Base-by-base conservation (phyloP, 2,329 filamentous ascomycete genomes). In the Alternaria angustiovoidea region DNA sequence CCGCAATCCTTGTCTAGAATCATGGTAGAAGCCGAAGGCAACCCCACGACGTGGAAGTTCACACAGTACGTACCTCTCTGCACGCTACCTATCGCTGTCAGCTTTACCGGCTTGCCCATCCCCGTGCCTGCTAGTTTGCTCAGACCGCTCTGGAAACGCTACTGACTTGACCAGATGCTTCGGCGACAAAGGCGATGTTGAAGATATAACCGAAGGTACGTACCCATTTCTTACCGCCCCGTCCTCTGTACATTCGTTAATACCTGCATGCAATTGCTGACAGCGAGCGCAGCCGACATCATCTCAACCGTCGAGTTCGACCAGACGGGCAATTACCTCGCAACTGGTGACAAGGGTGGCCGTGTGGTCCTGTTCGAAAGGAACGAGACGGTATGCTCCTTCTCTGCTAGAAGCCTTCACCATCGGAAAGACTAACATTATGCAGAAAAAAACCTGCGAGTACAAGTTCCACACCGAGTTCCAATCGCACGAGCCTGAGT, bases 401-500 rank as follows among this genome's bases (percentile, higher is more conserved):
- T 43, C 49, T 36, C 55, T 49, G 47, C 11, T 32, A 42, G 8
- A 12, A 4, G 14, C 32, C 18, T 34, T 22, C 12, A 20, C 43
- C 20, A 11, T 14, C 43, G 11, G n/a, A 18, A 48, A 34, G 18
- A 54, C 70, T 74, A 47, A 74, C 47, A 22, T 8, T 12, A 22
- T 4, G 16, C 76, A 97, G 94, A 98, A 99, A 89, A 99, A 98
- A 88, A 98, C 95, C 51, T 99, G 95, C 88, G 95, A 99, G 82
- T 99, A 99, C 87, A 99, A 98, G 81, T 99, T 99, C 81, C 95
- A 99, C 81, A 99, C 95, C 80, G 95, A 99, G 79, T 99, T 99
- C 75, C 95, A 99, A 84, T 99, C 95, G 73, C 95, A 99, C 83
- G 95, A 99, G 79, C 95, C 95, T 65, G 95, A 99, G 81, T 99